Base-by-base conservation (phyloP, 2,329 filamentous ascomycete species). In the Ophiocordyceps camponoti-floridani region DNA sequence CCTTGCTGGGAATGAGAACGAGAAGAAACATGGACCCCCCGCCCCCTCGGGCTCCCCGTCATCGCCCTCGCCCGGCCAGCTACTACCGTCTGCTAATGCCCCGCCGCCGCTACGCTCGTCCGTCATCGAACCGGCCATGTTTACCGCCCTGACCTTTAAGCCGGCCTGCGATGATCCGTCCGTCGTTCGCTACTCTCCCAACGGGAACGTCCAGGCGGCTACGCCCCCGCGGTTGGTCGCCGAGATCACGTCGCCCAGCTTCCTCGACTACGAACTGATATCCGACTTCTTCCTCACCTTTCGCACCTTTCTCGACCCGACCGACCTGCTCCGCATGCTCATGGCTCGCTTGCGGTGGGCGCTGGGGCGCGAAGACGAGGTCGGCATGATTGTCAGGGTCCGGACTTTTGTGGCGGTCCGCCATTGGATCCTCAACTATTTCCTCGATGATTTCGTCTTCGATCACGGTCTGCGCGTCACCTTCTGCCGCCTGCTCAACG, bases 391-490 rank as follows among this genome's bases (percentile, higher is more conserved):
- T 44, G 91, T 95, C n/a, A 78, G 89, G 43, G 93, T 98, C 14
- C 77, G 91, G 40, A 93, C 88, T 0, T 98, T 96, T 64, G 91
- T 95, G 26, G 91, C 91, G 8, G 71, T 96, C 41, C 79, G 91
- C 46, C 91, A 98, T 61, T 98, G 91, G 91, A 88, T 96, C 46
- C 65, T 98, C 49, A 98, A 98, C 60, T 98, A 98, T 61, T 98
- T 96, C 52, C 73, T 84, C 45, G 91, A 98, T 57, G 91, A 98
- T 58, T 98, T 94, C 58, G 76, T 93, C 38, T 63, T 81, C 23
- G 78, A 88, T 56, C 79, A 82, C 56, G 67, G 74, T 41, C 68
- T 96, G 30, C 79, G 89, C 9, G 67, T 74, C 5, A 75, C 76
- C 14, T 95, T 95, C 57, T 95, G 89, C 62, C 69, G 78, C 30